A percentile compares a stretch with the other conserved stretches of the same genome.
These are phyloP conservation scores for Zoysia japonica DNA, from an alignment of 176 grass and related monocot genomes.

Conservation along the genomic window DNA sequence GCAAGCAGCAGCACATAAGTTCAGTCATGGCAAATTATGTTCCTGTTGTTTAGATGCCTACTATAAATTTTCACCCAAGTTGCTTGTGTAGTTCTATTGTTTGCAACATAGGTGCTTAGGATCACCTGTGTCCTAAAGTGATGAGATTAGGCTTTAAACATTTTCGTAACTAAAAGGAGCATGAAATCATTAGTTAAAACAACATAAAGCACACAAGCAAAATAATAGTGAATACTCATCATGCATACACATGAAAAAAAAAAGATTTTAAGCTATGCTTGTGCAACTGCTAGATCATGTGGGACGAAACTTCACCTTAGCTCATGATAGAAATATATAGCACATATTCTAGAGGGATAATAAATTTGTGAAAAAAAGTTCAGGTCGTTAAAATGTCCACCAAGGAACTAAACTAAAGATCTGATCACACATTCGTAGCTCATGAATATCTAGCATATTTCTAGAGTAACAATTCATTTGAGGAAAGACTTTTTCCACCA, in stretches of 20 bases:
- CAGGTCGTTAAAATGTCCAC: background rate
- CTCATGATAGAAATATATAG: background rate
- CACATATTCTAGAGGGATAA: background rate
- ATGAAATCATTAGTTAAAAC: background rate
- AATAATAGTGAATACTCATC: background rate
- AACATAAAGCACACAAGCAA: background rate
- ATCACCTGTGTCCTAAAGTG: background rate
- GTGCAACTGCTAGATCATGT: background rate
- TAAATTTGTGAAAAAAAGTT: background rate
- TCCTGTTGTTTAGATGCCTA: background rate
- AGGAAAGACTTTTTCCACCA: too few species aligned
- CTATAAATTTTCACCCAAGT: background rate
- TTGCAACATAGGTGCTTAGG: background rate
- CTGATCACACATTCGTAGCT: background rate
- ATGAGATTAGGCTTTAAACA: background rate
- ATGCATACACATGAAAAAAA: background rate
- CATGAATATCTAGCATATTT: background rate
- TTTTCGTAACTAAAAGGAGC: background rate
- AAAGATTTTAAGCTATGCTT: background rate
- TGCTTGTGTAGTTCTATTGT: background rate
- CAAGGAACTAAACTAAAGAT: background rate
- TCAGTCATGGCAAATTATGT: background rate
- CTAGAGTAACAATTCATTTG: too few species aligned
- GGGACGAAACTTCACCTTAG: background rate
- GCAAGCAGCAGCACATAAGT: background rate